Base-by-base conservation (phyloP, 306 rosid species). In the Rubus parviflorus region DNA sequence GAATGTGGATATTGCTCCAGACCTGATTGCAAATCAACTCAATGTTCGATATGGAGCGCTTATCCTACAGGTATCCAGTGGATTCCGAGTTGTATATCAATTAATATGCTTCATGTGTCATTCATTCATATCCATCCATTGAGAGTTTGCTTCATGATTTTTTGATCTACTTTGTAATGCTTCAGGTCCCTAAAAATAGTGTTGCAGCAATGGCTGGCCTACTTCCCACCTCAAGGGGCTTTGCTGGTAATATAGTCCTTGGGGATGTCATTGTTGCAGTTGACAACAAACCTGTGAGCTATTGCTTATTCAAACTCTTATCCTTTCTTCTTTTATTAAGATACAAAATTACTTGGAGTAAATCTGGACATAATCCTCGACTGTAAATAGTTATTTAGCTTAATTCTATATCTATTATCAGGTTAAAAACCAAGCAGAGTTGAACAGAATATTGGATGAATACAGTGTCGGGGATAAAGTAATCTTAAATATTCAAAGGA, bases 31-130 rank as follows among this genome's bases (percentile, higher is more conserved):
- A 62, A 92, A 80, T 85, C 97, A 90, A 85, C 97, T 95, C 63
- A 95, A 89, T 56, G 96, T 92, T 86, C 89, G 96, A 80, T 87
- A 89, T 60, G 98, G 98, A 76, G 98, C 98, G 69, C 97, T 95
- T 71, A 35, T 95, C 79, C 86, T 95, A 41, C 85, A 61, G 98
- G 98, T 89, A 83, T 71, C 62, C n/a, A 48, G 62, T 40, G 9
- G 74, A 49, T 43, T 61, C 53, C 43, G 10, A 25, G 37, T 73
- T 65, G 78, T 30, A 52, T 5, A 58, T 41, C 43, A 45, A 12
- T 48, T 60, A 54, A 70, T 14, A 72, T 79, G 40, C 43, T 64
- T 40, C 35, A 0, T 35, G 22, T 3, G 5, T 72, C 23, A 6
- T 38, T 23, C 25, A 5, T 54, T 56, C 67, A 22, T 66, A 42